Base-by-base conservation (phyloP, 148 eudicot genomes). In the Suaeda aralocaspica region DNA sequence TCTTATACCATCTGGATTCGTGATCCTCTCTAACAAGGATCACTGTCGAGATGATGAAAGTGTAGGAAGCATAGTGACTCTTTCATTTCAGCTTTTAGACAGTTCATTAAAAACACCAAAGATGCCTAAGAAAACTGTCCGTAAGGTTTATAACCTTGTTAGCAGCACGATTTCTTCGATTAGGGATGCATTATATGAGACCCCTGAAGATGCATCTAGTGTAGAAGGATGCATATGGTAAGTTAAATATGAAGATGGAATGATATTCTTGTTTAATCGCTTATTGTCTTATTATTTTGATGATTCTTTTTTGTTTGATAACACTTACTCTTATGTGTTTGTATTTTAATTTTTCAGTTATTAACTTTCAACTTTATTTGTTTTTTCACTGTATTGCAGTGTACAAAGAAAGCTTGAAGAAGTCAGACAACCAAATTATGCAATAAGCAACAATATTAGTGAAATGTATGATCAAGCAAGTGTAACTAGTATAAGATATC, bases 1-100 rank as follows among this genome's bases (percentile, higher is more conserved):
- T 26, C 69, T 86, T 12, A 58, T 86, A 69, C 66, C 87, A 19
- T 84, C 86, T 0, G 86, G 91, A 12, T 87, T 87, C 59, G 77
- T 74, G 0, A 59, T 84, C 42, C 70, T 87, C 9, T 82, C 88
- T 2, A 67, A 70, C 39, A 39, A 56, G 34, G 50, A 22, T 6
- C 19, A 53, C 3, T 10, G 36, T 10, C 26, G 25, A 25, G 72
- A 44, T 31, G 71, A 55, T 41, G 77, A 64, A 34, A 68, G 42
- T 9, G 51, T 44, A 14, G 84, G 81, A 22, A 74, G 77, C 50
- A 67, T 87, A 15, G 68, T 87, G 21, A 84, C 86, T 16, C 44
- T 87, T 14, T 76, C 75, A 19, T 82, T 84, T 58, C 80, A 82
- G 68, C 67, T 87, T 8, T 44, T 75, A 63, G 86, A 82, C 67